Evolutionary conservation across 257 asterid genomes (phyloP).

Genomic region (Ocimum tenuiflorum): DNA sequence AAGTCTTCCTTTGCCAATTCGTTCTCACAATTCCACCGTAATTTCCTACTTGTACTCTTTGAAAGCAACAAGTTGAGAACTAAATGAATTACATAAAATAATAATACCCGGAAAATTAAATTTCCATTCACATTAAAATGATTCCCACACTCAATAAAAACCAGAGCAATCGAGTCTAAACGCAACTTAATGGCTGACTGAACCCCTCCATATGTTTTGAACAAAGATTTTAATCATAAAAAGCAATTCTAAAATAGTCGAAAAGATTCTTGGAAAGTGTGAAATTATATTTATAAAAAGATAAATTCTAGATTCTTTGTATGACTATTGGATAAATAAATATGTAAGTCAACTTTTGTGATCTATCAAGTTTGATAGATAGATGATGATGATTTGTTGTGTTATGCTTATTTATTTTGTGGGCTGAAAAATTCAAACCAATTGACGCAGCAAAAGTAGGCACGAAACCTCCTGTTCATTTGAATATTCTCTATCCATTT

Average conservation of each 20-base stretch:
- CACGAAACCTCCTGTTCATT: constrained; percentile 4
- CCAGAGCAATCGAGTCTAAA: neutral
- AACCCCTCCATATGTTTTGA: constrained; percentile 8
- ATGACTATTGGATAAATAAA: neutral
- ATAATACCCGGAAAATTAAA: too few relatives aligned
- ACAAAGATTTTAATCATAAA: neutral
- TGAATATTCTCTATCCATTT: neutral
- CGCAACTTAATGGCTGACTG: constrained; percentile 5
- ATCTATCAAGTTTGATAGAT: too few relatives aligned
- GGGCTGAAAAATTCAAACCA: neutral
- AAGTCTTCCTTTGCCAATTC: too few relatives aligned
- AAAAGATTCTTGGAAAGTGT: too few relatives aligned
- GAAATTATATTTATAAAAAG: too few relatives aligned
- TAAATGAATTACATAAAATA: too few relatives aligned
- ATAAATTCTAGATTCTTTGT: neutral
- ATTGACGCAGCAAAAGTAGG: constrained; percentile 4
- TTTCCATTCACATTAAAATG: too few relatives aligned
- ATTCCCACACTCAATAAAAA: too few relatives aligned
- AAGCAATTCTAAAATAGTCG: too few relatives aligned
- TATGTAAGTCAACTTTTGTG: constrained; percentile 16
- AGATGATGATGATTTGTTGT: neutral
- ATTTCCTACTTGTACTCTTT: neutral
- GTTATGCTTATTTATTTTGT: too few relatives aligned
- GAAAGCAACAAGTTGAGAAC: too few relatives aligned
- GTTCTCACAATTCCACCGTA: constrained; percentile 16